Evolutionary conservation across 2,329 filamentous ascomycete genomes (phyloP), one percentile per base, ranked within the genome.

Genomic region (Biscogniauxia marginata): DNA sequence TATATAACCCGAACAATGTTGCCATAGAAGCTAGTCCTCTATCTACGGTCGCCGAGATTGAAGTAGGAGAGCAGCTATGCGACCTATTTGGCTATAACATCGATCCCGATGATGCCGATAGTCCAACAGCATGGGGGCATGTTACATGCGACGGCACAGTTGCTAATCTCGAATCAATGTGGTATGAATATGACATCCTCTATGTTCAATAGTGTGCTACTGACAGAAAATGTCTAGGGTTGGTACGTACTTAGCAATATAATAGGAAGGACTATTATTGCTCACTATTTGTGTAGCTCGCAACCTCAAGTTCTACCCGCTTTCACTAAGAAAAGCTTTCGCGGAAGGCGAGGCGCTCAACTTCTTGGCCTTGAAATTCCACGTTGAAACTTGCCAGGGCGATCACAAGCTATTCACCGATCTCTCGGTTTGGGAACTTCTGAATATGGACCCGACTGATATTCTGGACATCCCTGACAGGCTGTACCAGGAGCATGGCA

Each of bases 1-100:
- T 80, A 21, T 80, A 79, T 56, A 79, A 80, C 49, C 77, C 77
- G 0, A 81, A 80, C 66, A 80, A 80, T 34, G 74, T 80, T 1
- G 68, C 76, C 1, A 61, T 77, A 0, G 78, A 80, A 56, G 77
- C 73, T 1, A 79, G 75, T 45, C 78, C 78, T 0, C 59, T 79
- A 11, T 74, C 75, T 0, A 80, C 76, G 0, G 54, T 77, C 2
- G 71, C 74, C 3, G 78, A 81, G 58, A 71, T 76, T 4, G 67
- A 73, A 43, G 77, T 76, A 1, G 78, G 78, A 0, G 63, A 77
- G 53, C 74, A 81, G 53, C 65, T 80, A 11, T 79, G 75, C 44
- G 63, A 74, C 3, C 58, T 80, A 23, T 75, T 81, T 30, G 77
- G 78, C 0, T 80, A 75, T 61, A 75, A 77, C 49, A 68, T 58